Evolutionary conservation across 2,329 filamentous ascomycete genomes (phyloP), one percentile per base, ranked within the genome.

Genomic region (Pseudogymnoascus sp.): DNA sequence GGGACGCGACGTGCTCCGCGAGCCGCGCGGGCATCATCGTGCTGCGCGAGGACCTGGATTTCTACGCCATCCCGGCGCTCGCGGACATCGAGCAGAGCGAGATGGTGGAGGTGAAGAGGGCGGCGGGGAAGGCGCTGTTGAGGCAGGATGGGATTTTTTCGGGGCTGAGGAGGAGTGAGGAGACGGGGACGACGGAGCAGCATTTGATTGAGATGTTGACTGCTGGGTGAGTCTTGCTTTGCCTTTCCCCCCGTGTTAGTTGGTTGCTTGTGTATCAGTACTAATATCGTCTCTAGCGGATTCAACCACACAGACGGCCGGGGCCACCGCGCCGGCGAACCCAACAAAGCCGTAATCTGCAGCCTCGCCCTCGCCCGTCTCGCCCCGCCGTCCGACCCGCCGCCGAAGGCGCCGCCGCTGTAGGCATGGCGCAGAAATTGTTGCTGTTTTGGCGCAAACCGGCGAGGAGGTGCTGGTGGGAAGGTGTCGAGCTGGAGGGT

Each of bases 141-240:
- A 85, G 86, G 72, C 95, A 99, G 75, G 86, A 93, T 69, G 95
- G 95, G 58, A 99, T 99, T 70, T 99, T 99, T 74, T 96, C 93
- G 3, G 95, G 95, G 0, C 79, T 99, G 55, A 89, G 95, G 75
- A 91, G 93, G 74, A 97, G 93, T 71, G 93, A 99, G 69, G 95
- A 99, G 77, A 88, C 90, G 16, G 95, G 95, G 18, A 97, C 93
- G 16, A 99, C 95, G 0, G 95, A 99, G 77, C 95, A 96, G 69
- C 95, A 99, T 80, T 81, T 99, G 40, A 99, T 99, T 71, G 95
- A 99, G 80, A 99, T 99, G 95, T 78, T 99, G 76, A 99, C 95
- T 62, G 95, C 95, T 73, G 95, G 93, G 93, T 97, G 81, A 78
- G 88, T 80, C 28, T 31, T 18, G 18, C 5, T 2, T 28, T 49